phyloP scores from a whole-genome alignment of 2,329 filamentous ascomycete genomes.

The Colletotrichum australisinense region DNA sequence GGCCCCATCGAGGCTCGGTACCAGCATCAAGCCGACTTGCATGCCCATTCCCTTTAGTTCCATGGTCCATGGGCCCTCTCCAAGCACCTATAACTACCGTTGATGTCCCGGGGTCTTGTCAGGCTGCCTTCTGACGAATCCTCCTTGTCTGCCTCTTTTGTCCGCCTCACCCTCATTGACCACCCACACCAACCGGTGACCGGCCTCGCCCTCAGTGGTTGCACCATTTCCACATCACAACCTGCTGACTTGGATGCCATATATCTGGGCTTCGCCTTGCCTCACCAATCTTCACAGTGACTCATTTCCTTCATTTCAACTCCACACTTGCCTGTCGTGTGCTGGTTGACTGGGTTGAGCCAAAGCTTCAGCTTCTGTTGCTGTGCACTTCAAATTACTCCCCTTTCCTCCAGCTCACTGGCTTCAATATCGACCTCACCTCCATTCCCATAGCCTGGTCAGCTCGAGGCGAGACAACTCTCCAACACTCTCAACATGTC shows the following conservation, averaged over 20 bases:
- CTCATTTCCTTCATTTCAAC: slow-evolving; percentile 49
- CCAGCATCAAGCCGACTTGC: slow-evolving; percentile 35
- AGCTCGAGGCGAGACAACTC: slow-evolving; percentile 5
- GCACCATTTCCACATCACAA: slow-evolving; percentile 37
- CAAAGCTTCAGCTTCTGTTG: slow-evolving; percentile 26
- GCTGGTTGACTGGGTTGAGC: slow-evolving; percentile 23
- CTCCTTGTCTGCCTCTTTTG: slow-evolving; percentile 38
- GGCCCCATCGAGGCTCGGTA: slow-evolving; percentile 27
- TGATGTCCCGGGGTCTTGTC: slow-evolving; percentile 28
- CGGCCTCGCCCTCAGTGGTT: slow-evolving; percentile 25
- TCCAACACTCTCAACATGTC: slow-evolving; percentile 54
- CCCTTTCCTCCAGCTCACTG: slow-evolving; percentile 35
- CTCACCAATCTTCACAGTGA: slow-evolving; percentile 57
- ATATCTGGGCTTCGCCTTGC: slow-evolving; percentile 50
- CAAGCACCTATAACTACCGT: slow-evolving; percentile 35
- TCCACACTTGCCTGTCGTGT: slow-evolving; percentile 37
- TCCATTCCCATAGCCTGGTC: slow-evolving; percentile 3
- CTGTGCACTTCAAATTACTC: slow-evolving; percentile 43
- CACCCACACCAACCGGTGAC: slow-evolving; percentile 39
- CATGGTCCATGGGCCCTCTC: slow-evolving; percentile 15
- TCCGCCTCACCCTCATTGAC: slow-evolving; percentile 43
- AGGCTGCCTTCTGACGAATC: slow-evolving; percentile 24
- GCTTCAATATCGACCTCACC: slow-evolving; percentile 9
- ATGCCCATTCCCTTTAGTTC: slow-evolving; percentile 32
- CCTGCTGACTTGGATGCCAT: slow-evolving; percentile 43